Conservation (phyloP, 1,284 basidiomycete genomes). For the Rhodotorula sp. region DNA sequence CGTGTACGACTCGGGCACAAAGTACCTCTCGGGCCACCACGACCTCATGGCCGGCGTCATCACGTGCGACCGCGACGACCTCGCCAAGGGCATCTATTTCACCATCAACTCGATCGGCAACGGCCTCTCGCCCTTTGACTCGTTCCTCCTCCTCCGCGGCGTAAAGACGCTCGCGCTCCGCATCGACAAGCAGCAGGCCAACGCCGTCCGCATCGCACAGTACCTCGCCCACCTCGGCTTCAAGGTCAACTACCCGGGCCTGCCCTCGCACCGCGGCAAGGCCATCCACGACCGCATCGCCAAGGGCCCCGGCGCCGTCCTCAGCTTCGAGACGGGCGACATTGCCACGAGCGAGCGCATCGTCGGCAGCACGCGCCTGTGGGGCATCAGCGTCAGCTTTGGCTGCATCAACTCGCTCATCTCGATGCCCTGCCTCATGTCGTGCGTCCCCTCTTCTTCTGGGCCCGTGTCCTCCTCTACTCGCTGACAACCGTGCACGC, state of each 20-base stretch:
- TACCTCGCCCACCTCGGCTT: constrained; percentile 88
- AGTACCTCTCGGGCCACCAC: constrained; percentile 97
- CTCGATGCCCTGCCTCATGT: constrained; percentile 99
- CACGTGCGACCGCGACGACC: constrained; percentile 85
- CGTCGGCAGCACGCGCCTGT: constrained; percentile 86
- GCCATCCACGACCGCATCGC: constrained; percentile 87
- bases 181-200: constrained; percentile 90
- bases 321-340: constrained; percentile 92
- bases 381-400: constrained; percentile 98
- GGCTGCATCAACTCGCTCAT: constrained; percentile 98
- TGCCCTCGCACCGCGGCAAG: constrained; percentile 77
- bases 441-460: constrained; percentile 63
- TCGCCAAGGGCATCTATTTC: constrained; percentile 86
- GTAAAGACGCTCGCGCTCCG: constrained; percentile 96
- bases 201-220: constrained; percentile 78
- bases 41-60: constrained; percentile 98
- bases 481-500: constrained; percentile 7
- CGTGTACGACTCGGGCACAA: constrained; percentile 97
- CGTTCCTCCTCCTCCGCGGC: constrained; percentile 91
- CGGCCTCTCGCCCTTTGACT: constrained; percentile 91
- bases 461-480: background rate
- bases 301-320: constrained; percentile 86
- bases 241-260: constrained; percentile 89
- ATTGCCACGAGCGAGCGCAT: constrained; percentile 88
- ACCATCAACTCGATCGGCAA: constrained; percentile 98